A percentile compares a stretch with the other conserved stretches of the same genome.
phyloP scores from a whole-genome alignment of 2,329 filamentous ascomycete genomes.

The Claviceps maximensis region DNA sequence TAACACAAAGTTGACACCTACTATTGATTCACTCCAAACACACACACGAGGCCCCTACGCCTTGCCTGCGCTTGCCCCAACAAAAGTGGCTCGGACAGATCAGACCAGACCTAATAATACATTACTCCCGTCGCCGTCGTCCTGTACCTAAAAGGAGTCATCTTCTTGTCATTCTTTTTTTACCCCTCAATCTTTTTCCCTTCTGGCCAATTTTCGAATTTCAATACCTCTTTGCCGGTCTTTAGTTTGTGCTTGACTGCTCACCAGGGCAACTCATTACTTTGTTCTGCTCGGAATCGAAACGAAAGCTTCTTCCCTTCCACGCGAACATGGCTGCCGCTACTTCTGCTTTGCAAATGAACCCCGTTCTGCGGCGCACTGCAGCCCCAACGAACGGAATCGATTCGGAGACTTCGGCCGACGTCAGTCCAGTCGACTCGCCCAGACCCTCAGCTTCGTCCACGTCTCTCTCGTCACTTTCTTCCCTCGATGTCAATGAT shows the following conservation, averaged over 20 bases:
- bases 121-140: background rate
- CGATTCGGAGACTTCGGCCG: slow-evolving; percentile 41
- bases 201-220: background rate
- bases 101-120: background rate
- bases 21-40: background rate
- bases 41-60: background rate
- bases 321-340: slow-evolving; percentile 31
- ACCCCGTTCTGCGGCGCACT: slow-evolving; percentile 35
- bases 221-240: background rate
- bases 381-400: slow-evolving; percentile 33
- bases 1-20: background rate
- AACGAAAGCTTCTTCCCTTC: background rate
- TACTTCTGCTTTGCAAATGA: slow-evolving; percentile 28
- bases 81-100: background rate
- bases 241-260: background rate
- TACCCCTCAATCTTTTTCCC: background rate
- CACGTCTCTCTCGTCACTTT: slow-evolving; percentile 84
- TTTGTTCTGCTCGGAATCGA: background rate
- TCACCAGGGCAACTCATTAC: background rate
- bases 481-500: slow-evolving; percentile 42
- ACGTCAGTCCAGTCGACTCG: slow-evolving; percentile 45
- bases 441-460: slow-evolving; percentile 58
- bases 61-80: slow-evolving; percentile 1
- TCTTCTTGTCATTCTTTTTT: too few species aligned
- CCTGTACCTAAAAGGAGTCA: background rate